Conservation (phyloP, 306 rosid genomes). For the Biancaea sappan region DNA sequence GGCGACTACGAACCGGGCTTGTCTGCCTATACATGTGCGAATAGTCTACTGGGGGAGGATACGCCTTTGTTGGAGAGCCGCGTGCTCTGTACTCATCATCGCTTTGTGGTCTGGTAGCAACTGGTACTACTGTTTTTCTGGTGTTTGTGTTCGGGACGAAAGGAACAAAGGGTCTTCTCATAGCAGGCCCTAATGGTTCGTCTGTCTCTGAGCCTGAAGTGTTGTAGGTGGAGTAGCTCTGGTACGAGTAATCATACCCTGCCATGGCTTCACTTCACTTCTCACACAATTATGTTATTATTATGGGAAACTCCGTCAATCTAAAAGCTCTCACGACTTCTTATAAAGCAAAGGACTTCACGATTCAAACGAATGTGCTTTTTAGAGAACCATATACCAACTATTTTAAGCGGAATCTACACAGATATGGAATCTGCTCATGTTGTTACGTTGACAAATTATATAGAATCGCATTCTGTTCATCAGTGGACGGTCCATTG, state of each 20-base stretch:
- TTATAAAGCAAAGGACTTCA: constrained; percentile 31
- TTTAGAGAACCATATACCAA: constrained; percentile 34
- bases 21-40: not conserved
- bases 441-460: constrained; percentile 14
- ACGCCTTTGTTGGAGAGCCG: constrained; percentile 26
- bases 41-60: constrained; percentile 29
- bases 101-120: constrained; percentile 7
- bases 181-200: constrained; percentile 4
- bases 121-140: constrained; percentile 32
- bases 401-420: constrained; percentile 11
- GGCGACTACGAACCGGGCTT: constrained; percentile 29
- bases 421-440: constrained; percentile 32
- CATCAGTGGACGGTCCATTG: constrained; percentile 9
- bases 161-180: constrained; percentile 34
- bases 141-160: constrained; percentile 21
- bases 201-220: not conserved
- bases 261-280: constrained; percentile 40
- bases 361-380: constrained; percentile 29
- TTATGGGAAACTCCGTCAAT: not conserved
- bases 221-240: constrained; percentile 29
- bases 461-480: constrained; percentile 33
- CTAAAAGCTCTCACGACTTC: constrained; percentile 13
- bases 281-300: constrained; percentile 4
- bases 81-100: constrained; percentile 30
- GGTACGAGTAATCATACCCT: constrained; percentile 29